These are phyloP conservation scores for Triangularia verruculosa DNA, from an alignment of 2,329 filamentous ascomycete genomes.

Conservation along the genomic window DNA sequence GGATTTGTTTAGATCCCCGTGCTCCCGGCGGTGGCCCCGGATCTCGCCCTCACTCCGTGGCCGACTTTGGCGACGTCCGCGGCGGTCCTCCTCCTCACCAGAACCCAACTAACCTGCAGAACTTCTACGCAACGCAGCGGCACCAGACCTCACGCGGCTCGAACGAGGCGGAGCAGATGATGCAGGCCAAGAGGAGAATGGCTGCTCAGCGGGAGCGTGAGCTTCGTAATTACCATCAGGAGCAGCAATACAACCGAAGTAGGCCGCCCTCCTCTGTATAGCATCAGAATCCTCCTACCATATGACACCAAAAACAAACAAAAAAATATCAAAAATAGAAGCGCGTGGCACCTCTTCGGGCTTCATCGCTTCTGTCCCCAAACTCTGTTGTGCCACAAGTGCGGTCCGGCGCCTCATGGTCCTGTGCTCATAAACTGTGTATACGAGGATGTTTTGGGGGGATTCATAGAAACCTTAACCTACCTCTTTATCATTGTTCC, in stretches of 20 bases:
- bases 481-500: conserved; percentile 6
- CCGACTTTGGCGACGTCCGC: conserved; percentile 74
- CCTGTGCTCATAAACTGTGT: conserved; percentile 29
- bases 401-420: conserved; percentile 30
- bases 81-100: conserved; percentile 53
- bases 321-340: conserved; percentile 35
- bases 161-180: conserved; percentile 94
- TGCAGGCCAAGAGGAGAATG: conserved; percentile 99
- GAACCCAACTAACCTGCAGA: conserved; percentile 74
- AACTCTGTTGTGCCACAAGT: conserved; percentile 32
- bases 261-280: conserved; percentile 76
- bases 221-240: conserved; percentile 98
- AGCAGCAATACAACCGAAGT: conserved; percentile 99
- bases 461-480: neutral
- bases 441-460: conserved; percentile 17
- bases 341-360: conserved; percentile 31
- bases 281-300: conserved; percentile 47
- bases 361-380: conserved; percentile 30
- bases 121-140: conserved; percentile 90
- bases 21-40: conserved; percentile 55
- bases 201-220: conserved; percentile 98
- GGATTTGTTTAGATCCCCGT: conserved; percentile 60
- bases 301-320: conserved; percentile 34
- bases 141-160: conserved; percentile 81
- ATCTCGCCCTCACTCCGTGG: conserved; percentile 77